Base-by-base conservation (phyloP, 768 basidiomycete species). In the Paxillus ammoniavirescens region DNA sequence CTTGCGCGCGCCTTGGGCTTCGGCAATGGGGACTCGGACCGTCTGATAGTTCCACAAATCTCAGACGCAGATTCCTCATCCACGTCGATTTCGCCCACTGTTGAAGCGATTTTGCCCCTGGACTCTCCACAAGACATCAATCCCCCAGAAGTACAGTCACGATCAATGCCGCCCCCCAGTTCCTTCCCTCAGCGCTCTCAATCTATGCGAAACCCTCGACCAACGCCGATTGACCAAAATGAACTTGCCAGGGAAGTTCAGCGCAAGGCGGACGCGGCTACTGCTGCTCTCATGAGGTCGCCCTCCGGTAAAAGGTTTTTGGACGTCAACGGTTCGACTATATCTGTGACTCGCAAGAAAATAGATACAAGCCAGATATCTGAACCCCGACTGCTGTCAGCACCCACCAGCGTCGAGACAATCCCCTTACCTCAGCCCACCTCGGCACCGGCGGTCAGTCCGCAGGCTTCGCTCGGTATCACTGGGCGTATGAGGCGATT, bases 401-500 rank as follows among this genome's bases (percentile, higher is more conserved):
- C 84, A 2, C 81, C 87, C 2, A 82, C 83, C 4, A 84, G 82
- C 57, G 80, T 89, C 23, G 84, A 87, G 61, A 80, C 85, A 3
- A 75, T 87, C 48, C 84, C 87, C 40, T 72, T 86, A 41, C 81
- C 79, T 31, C 54, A 43, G 26, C 52, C 56, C 18, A 54, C 52
- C 5, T 73, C 79, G 10, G 74, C 81, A 21, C 58, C 61, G 17
- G 50, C 61, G 31, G 45, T 59, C 21, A 70, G 72, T 52, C 70
- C 74, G 12, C 66, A 75, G 40, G 65, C 78, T 28, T 79, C 77
- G 50, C 65, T 77, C 36, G 74, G 72, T 61, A 78, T 92, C 54
- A 84, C 87, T 42, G 82, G 83, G 38, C 82, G 89, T 21, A 83
- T 93, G 75, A 86, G 82, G 69, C 84, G 80, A 63, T 71, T 93